Evolutionary conservation across 805 yeast genomes (phyloP).

Genomic region (Hanseniaspora lindneri): DNA sequence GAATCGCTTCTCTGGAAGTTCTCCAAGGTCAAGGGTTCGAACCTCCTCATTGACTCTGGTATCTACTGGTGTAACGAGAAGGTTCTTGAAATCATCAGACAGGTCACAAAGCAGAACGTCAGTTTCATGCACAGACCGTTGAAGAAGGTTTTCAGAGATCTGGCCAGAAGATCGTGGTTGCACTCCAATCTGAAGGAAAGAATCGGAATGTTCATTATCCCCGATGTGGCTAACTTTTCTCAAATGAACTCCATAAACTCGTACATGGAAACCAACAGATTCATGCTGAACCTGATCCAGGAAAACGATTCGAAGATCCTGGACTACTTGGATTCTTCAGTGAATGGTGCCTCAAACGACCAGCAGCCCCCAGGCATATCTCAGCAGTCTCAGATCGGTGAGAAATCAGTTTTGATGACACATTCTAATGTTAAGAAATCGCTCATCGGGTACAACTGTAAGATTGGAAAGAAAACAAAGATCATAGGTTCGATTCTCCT

Average conservation of each 20-base stretch:
- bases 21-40: constrained; percentile 67
- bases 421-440: constrained; percentile 77
- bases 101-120: constrained; percentile 24
- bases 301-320: constrained; percentile 25
- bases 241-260: constrained; percentile 70
- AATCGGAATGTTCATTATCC: constrained; percentile 59
- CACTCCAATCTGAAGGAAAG: constrained; percentile 49
- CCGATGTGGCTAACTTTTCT: constrained; percentile 56
- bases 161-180: constrained; percentile 87
- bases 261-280: constrained; percentile 81
- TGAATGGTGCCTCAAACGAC: constrained; percentile 9
- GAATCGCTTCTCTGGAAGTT: constrained; percentile 83
- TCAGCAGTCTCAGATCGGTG: constrained; percentile 39
- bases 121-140: constrained; percentile 37
- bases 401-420: constrained; percentile 57
- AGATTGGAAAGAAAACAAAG: constrained; percentile 74
- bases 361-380: constrained; percentile 18
- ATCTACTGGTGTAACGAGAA: constrained; percentile 53
- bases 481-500: constrained; percentile 75
- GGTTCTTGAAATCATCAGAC: constrained; percentile 40
- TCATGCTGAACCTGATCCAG: constrained; percentile 57
- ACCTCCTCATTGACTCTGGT: constrained; percentile 60
- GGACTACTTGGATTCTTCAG: constrained; percentile 21
- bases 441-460: constrained; percentile 62
- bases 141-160: constrained; percentile 64